Evolutionary conservation across 345 rosid species (phyloP).

Genomic region (Limnanthes douglasii): DNA sequence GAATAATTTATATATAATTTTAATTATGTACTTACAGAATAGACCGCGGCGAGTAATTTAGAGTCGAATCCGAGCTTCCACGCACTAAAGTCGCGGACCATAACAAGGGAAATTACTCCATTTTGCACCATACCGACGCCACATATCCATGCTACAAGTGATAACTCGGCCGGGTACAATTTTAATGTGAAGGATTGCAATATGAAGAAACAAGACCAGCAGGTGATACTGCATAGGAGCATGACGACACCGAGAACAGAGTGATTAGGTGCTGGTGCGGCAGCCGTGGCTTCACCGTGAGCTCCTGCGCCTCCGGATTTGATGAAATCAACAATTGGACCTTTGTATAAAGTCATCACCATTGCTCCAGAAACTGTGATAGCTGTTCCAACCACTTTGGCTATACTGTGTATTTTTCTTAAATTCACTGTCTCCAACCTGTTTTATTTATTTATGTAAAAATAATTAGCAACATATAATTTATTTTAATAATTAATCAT

Average conservation of each 20-base stretch:
- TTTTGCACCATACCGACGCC: conserved; percentile 55
- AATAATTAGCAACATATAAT: background rate
- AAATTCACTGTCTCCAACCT: conserved; percentile 62
- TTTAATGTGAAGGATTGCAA: conserved; percentile 72
- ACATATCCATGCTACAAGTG: conserved; percentile 62
- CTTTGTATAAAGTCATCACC: conserved; percentile 92
- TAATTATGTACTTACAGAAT: conserved; percentile 38
- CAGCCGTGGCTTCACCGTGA: conserved; percentile 11
- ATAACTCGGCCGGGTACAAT: conserved; percentile 86
- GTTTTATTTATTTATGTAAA: conserved; percentile 5
- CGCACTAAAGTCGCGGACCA: conserved; percentile 54
- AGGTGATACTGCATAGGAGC: conserved; percentile 36
- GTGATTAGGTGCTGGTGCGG: conserved; percentile 23
- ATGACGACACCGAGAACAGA: conserved; percentile 59
- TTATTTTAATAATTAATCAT: background rate
- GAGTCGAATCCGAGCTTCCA: conserved; percentile 81
- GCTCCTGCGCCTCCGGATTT: conserved; percentile 19
- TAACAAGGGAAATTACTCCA: conserved; percentile 25
- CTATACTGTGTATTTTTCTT: conserved; percentile 45
- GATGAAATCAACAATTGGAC: conserved; percentile 49
- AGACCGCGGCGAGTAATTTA: conserved; percentile 57
- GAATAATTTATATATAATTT: background rate
- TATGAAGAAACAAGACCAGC: conserved; percentile 78
- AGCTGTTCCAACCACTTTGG: conserved; percentile 62
- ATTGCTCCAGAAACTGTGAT: conserved; percentile 72